phyloP scores from a whole-genome alignment of 1,284 basidiomycete genomes.

The Naganishia albida region DNA sequence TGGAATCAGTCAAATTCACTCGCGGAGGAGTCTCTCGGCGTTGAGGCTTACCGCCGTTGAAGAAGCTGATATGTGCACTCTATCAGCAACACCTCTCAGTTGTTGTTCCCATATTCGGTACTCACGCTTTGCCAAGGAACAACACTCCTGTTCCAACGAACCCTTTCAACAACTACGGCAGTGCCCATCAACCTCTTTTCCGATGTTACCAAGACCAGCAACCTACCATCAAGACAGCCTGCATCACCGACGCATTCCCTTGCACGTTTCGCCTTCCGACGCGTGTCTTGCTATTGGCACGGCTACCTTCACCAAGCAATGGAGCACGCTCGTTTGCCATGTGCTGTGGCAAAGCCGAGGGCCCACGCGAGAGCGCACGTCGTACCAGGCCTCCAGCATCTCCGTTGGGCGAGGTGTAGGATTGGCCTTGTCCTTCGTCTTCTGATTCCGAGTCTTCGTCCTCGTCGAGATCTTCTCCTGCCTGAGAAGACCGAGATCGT shows the following conservation, averaged over 20 bases:
- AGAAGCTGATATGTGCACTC: slow-evolving; percentile 63
- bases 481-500: slow-evolving; percentile 58
- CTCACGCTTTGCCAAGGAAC: slow-evolving; percentile 90
- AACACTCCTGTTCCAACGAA: slow-evolving; percentile 96
- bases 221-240: slow-evolving; percentile 84
- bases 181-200: slow-evolving; percentile 24
- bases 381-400: slow-evolving; percentile 31
- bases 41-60: slow-evolving; percentile 68
- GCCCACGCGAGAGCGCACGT: slow-evolving; percentile 34
- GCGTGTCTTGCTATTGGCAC: slow-evolving; percentile 57
- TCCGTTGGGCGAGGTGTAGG: slow-evolving; percentile 22
- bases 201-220: slow-evolving; percentile 25
- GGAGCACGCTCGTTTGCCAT: slow-evolving; percentile 50
- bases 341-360: slow-evolving; percentile 53
- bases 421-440: slow-evolving; percentile 52
- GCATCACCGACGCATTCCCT: slow-evolving; percentile 81
- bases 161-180: slow-evolving; percentile 75
- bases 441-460: slow-evolving; percentile 63
- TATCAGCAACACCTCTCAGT: slow-evolving; percentile 14
- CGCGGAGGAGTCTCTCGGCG: not conserved
- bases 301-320: slow-evolving; percentile 40
- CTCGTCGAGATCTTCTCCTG: slow-evolving; percentile 90
- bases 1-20: slow-evolving; percentile 5
- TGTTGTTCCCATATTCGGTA: slow-evolving; percentile 34
- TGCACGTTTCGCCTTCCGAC: slow-evolving; percentile 57